Evolutionary conservation across 1,284 basidiomycete species (phyloP).

Genomic region (Xerocomus amazonicus): DNA sequence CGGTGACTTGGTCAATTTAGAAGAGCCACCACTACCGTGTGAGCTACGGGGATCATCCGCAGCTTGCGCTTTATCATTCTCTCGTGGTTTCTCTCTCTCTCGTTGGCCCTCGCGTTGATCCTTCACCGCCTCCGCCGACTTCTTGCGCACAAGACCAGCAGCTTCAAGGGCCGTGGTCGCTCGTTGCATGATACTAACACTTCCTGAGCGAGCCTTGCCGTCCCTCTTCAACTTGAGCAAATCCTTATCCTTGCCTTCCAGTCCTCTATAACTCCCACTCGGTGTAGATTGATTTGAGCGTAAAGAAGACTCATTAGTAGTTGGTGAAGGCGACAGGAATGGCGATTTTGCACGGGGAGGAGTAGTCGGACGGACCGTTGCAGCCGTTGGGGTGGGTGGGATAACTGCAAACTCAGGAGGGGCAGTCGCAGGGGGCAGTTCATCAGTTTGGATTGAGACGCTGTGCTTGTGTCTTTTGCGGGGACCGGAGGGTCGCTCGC

Average conservation of each 20-base stretch:
- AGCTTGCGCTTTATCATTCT: conserved; percentile 41
- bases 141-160: conserved; percentile 76
- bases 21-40: conserved; percentile 52
- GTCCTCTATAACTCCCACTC: conserved; percentile 44
- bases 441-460: conserved; percentile 29
- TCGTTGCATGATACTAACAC: conserved; percentile 90
- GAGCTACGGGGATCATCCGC: conserved; percentile 61
- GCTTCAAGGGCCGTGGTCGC: conserved; percentile 86
- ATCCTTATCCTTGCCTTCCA: conserved; percentile 44
- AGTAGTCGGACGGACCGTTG: conserved; percentile 42
- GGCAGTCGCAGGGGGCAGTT: conserved; percentile 30
- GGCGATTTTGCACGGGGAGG: conserved; percentile 55
- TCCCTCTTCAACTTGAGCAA: conserved; percentile 44
- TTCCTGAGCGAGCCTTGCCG: conserved; percentile 70
- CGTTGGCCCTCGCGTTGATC: conserved; percentile 51
- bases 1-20: conserved; percentile 66
- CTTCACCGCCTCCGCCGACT: conserved; percentile 65
- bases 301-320: conserved; percentile 46
- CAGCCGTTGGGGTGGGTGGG: conserved; percentile 67
- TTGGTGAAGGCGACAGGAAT: conserved; percentile 59
- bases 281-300: conserved; percentile 67
- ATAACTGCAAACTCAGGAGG: conserved; percentile 68
- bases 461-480: conserved; percentile 24
- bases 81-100: conserved; percentile 39
- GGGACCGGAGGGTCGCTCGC: conserved; percentile 16